phyloP scores from a whole-genome alignment of 2,329 filamentous ascomycete genomes.

The Venturia pyrina region DNA sequence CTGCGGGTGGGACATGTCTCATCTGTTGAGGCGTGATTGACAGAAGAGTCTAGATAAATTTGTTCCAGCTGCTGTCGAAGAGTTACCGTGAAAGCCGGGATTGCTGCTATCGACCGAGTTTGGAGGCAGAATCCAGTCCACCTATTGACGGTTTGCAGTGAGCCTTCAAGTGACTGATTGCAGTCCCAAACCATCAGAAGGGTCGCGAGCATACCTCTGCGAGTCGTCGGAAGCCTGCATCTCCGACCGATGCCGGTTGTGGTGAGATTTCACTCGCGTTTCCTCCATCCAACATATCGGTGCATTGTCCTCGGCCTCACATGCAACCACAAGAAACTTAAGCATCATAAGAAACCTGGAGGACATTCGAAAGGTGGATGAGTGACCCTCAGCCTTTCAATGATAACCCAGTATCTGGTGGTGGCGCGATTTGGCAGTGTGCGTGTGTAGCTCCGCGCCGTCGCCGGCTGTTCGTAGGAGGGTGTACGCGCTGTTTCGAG shows the following conservation, averaged over 20 bases:
- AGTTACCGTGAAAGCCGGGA: neutral
- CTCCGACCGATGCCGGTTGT: neutral
- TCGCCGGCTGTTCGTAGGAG: neutral
- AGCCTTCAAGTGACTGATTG: neutral
- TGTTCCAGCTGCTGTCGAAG: neutral
- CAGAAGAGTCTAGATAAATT: neutral
- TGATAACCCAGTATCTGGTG: neutral
- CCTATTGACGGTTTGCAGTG: neutral
- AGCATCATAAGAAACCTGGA: neutral
- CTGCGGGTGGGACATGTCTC: neutral
- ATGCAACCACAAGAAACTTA: neutral
- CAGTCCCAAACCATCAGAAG: neutral
- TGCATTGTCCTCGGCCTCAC: neutral
- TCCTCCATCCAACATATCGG: neutral
- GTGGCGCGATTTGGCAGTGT: neutral
- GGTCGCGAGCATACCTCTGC: neutral
- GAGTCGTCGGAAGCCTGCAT: neutral
- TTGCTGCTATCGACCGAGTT: neutral
- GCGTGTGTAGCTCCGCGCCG: neutral
- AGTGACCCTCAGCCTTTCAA: neutral
- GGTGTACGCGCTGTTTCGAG: neutral
- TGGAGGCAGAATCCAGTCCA: neutral
- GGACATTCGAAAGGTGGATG: neutral
- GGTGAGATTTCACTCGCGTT: neutral
- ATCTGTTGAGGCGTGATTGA: neutral